phyloP scores from a whole-genome alignment of 2,329 filamentous ascomycete genomes.

The Curvularia sp. region DNA sequence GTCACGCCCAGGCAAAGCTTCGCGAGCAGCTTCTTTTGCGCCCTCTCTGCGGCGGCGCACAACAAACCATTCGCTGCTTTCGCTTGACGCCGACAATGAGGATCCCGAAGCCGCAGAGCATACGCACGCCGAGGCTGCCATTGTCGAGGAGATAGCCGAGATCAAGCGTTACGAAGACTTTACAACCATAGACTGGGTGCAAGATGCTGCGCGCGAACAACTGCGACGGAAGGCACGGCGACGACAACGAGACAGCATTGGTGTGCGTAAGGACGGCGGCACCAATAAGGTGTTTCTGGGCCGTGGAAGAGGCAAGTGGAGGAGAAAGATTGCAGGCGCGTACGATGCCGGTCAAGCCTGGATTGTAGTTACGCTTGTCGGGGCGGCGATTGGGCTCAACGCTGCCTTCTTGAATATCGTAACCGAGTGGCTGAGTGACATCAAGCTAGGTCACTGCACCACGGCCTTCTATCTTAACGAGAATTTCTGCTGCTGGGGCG shows the following conservation, averaged over 20 bases:
- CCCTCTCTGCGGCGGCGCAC: slow-evolving; percentile 65
- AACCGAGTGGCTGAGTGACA: slow-evolving; percentile 95
- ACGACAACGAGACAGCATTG: slow-evolving; percentile 58
- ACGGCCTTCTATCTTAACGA: slow-evolving; percentile 98
- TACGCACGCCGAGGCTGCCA: slow-evolving; percentile 69
- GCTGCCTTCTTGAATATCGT: slow-evolving; percentile 93
- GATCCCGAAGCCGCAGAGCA: slow-evolving; percentile 62
- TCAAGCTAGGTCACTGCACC: slow-evolving; percentile 94
- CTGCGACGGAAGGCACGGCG: slow-evolving; percentile 78
- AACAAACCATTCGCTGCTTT: slow-evolving; percentile 69
- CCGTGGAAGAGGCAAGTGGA: slow-evolving; percentile 68
- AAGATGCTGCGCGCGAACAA: slow-evolving; percentile 93
- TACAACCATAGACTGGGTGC: slow-evolving; percentile 98
- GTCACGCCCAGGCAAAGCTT: slow-evolving; percentile 25
- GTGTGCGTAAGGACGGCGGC: slow-evolving; percentile 60
- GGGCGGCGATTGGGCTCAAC: slow-evolving; percentile 90
- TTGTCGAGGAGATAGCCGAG: slow-evolving; percentile 94
- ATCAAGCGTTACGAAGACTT: slow-evolving; percentile 99
- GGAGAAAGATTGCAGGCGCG: slow-evolving; percentile 79
- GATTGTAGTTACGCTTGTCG: slow-evolving; percentile 95
- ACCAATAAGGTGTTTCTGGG: slow-evolving; percentile 65
- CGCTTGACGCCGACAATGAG: slow-evolving; percentile 66
- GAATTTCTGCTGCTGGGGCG: slow-evolving; percentile 97
- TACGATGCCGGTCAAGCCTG: slow-evolving; percentile 98
- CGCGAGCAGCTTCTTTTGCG: slow-evolving; percentile 58